Base-by-base conservation (phyloP, 768 basidiomycete genomes). In the Lepiota venenata region DNA sequence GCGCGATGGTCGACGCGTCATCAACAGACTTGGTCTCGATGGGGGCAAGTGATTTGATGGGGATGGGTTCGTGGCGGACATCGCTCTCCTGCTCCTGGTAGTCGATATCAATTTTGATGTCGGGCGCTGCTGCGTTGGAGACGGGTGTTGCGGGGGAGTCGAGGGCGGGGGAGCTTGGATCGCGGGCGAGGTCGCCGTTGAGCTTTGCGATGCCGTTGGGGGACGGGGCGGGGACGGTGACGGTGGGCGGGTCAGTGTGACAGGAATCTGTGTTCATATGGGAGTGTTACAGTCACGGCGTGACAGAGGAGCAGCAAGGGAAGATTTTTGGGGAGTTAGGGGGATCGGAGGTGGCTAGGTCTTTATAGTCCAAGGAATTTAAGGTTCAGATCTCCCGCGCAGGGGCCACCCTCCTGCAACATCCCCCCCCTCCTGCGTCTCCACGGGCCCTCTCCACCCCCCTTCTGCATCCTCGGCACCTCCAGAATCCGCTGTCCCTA, bases 361-460 rank as follows among this genome's bases (percentile, higher is more conserved):
- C 85, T 86, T 88, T 88, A 88, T 88, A 88, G 82, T 76, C 78
- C 75, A 74, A 70, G 74, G 74, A 80, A 88, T 79, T 84, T 87
- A 87, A 88, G 84, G 85, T 88, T 88, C 85, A 75, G 83, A 83
- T 84, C 83, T 83, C 82, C 81, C 77, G 80, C 81, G 83, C 85
- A 83, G 79, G 84, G 84, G 78, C 83, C 83, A 83, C 71, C 65
- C 67, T 66, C 65, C 61, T 61, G 64, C 68, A 69, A 68, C 66
- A 66, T n/a, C 65, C 69, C 71, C 63, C 68, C 61, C 55, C 57
- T 56, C 57, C 55, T 57, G 56, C 59, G 60, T 59, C 62, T 58
- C 61, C 59, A 47, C 56, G 46, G 55, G 51, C 49, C 39, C 55
- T 46, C 18, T 56, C 61, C 47, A 52, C 35, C 39, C 61, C 61